Percentiles rank a stretch among this genome's conserved stretches.
These are phyloP conservation scores for Aspergillus sp. DNA, from an alignment of 2,329 filamentous ascomycete species.

Conservation along the genomic window DNA sequence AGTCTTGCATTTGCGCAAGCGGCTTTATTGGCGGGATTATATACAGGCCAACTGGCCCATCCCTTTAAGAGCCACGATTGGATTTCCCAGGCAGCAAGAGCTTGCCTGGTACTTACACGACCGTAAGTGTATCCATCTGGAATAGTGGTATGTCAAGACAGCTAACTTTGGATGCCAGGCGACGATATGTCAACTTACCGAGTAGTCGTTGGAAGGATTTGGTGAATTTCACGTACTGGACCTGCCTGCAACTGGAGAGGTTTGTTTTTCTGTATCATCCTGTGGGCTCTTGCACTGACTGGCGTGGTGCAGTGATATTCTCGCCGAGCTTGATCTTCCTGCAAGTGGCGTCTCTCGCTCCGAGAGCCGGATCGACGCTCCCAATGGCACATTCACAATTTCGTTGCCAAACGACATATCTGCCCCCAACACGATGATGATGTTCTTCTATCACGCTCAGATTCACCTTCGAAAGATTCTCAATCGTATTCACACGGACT, in stretches of 20 bases:
- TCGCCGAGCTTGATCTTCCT: slow-evolving; percentile 78
- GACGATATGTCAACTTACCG: slow-evolving; percentile 39
- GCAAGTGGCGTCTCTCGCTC: slow-evolving; percentile 63
- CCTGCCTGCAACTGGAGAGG: slow-evolving; percentile 90
- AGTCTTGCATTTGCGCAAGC: slow-evolving; percentile 85
- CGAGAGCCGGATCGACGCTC: slow-evolving; percentile 52
- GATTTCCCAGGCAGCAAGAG: slow-evolving; percentile 65
- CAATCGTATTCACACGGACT: slow-evolving; percentile 59
- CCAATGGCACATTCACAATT: slow-evolving; percentile 42
- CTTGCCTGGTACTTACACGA: slow-evolving; percentile 74
- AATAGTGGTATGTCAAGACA: slow-evolving; percentile 20
- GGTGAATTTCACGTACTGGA: slow-evolving; percentile 83
- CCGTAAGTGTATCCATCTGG: slow-evolving; percentile 49
- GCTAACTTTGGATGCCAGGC: slow-evolving; percentile 26
- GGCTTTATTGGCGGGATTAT: slow-evolving; percentile 81
- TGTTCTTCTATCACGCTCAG: slow-evolving; percentile 65
- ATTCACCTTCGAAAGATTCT: slow-evolving; percentile 63
- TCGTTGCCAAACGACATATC: slow-evolving; percentile 37
- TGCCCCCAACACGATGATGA: slow-evolving; percentile 47
- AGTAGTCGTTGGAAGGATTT: slow-evolving; percentile 58
- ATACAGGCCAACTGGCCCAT: slow-evolving; percentile 83
- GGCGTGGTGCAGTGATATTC: slow-evolving; percentile 69
- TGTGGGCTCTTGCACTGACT: not conserved
- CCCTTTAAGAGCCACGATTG: slow-evolving; percentile 83
- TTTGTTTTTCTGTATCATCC: slow-evolving; percentile 41